Conservation (phyloP, 257 asterid genomes). For the Oldenlandia corymbosa region DNA sequence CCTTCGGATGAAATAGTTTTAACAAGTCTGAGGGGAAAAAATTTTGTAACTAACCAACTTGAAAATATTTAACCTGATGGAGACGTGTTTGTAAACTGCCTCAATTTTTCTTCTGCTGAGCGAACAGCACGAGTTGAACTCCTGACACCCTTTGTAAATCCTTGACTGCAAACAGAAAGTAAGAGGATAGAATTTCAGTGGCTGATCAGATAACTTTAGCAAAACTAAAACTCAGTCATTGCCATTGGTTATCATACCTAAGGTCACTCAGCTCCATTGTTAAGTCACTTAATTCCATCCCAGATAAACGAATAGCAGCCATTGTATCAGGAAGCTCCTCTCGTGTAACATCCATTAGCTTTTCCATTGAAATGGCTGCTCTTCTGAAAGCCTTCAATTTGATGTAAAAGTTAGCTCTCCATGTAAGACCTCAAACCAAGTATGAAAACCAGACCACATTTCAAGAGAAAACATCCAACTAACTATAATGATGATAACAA, state of each 20-base stretch:
- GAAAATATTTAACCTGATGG: slow-evolving; percentile 50
- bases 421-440: not conserved
- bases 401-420: not conserved
- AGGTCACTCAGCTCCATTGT: slow-evolving; percentile 93
- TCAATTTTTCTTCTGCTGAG: slow-evolving; percentile 69
- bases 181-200: not conserved
- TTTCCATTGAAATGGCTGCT: slow-evolving; percentile 77
- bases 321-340: slow-evolving; percentile 93
- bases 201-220: not conserved
- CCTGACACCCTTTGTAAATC: slow-evolving; percentile 70
- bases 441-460: not conserved
- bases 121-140: slow-evolving; percentile 81
- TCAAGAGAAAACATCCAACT: not conserved
- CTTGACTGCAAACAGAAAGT: slow-evolving; percentile 47
- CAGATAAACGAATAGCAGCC: slow-evolving; percentile 93
- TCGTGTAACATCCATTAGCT: slow-evolving; percentile 70
- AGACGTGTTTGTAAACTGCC: slow-evolving; percentile 46
- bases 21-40: not conserved
- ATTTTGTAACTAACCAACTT: not conserved
- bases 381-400: slow-evolving; percentile 73
- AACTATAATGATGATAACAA: not conserved
- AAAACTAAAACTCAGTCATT: not conserved
- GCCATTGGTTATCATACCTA: slow-evolving; percentile 43
- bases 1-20: too few species aligned
- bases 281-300: slow-evolving; percentile 91